Percentiles rank a stretch among this genome's conserved stretches.
These are phyloP conservation scores for Fraxinus quadrangulata DNA, from an alignment of 257 asterid species.

Conservation along the genomic window DNA sequence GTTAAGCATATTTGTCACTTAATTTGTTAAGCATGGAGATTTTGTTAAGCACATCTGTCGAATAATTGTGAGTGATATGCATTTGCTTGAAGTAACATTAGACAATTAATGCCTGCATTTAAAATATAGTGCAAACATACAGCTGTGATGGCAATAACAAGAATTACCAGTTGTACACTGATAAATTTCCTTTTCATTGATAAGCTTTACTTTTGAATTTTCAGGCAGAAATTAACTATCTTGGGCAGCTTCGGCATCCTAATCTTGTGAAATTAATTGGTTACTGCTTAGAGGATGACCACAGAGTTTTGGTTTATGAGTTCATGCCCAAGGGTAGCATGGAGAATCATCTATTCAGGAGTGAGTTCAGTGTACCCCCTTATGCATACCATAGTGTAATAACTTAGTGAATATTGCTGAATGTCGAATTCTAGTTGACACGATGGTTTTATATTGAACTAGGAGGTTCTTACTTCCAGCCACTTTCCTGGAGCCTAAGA, in stretches of 20 bases:
- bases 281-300: conserved; percentile 90
- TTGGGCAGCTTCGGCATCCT: conserved; percentile 78
- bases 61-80: too few relatives aligned
- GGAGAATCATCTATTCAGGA: conserved; percentile 91
- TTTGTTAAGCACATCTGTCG: too few relatives aligned
- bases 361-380: conserved; percentile 46
- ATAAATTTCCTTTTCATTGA: neutral
- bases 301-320: conserved; percentile 80
- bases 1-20: too few relatives aligned
- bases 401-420: conserved; percentile 1
- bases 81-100: too few relatives aligned
- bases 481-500: conserved; percentile 74
- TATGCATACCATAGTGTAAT: neutral
- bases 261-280: conserved; percentile 87
- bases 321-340: conserved; percentile 94
- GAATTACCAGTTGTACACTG: too few relatives aligned
- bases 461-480: conserved; percentile 86
- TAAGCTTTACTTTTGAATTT: conserved; percentile 18
- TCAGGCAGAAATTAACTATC: conserved; percentile 90
- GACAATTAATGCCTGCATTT: too few relatives aligned
- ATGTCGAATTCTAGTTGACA: neutral
- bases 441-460: conserved; percentile 21
- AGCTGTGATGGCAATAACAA: too few relatives aligned
- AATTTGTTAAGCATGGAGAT: too few relatives aligned
- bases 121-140: too few relatives aligned